Evolutionary conservation across 805 yeast species (phyloP).

Genomic region (Teunomyces tritomae): DNA sequence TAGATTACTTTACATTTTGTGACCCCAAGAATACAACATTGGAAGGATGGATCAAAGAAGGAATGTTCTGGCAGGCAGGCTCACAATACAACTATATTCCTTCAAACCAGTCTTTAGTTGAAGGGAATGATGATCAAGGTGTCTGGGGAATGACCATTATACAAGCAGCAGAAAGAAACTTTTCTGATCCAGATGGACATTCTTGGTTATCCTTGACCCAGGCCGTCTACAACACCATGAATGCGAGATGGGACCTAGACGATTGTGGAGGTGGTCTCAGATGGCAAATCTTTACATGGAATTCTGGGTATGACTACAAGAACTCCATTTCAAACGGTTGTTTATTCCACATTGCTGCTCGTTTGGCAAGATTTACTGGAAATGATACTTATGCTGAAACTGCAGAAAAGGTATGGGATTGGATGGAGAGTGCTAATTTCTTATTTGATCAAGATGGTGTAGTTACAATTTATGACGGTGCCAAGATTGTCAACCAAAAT

Average conservation of each 20-base stretch:
- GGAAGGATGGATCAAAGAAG: slow-evolving; percentile 29
- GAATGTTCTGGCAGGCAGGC: slow-evolving; percentile 46
- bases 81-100: slow-evolving; percentile 41
- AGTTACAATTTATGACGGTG: slow-evolving; percentile 54
- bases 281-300: slow-evolving; percentile 97
- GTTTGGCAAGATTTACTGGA: slow-evolving; percentile 79
- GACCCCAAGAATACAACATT: slow-evolving; percentile 31
- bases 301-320: slow-evolving; percentile 89
- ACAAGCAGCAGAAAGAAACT: slow-evolving; percentile 47
- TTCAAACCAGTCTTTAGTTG: slow-evolving; percentile 44
- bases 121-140: slow-evolving; percentile 53
- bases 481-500: slow-evolving; percentile 40
- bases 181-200: slow-evolving; percentile 54
- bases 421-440: slow-evolving; percentile 55
- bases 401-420: slow-evolving; percentile 74
- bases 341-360: slow-evolving; percentile 80
- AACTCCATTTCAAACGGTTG: slow-evolving; percentile 91
- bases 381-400: slow-evolving; percentile 72
- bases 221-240: slow-evolving; percentile 90
- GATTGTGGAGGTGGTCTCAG: slow-evolving; percentile 86
- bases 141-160: slow-evolving; percentile 50
- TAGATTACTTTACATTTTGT: slow-evolving; percentile 41
- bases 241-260: slow-evolving; percentile 75
- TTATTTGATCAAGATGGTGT: slow-evolving; percentile 15
- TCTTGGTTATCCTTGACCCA: slow-evolving; percentile 84